These are phyloP conservation scores for Fusarium gaditjirri DNA, from an alignment of 2,329 filamentous ascomycete genomes.

Conservation along the genomic window DNA sequence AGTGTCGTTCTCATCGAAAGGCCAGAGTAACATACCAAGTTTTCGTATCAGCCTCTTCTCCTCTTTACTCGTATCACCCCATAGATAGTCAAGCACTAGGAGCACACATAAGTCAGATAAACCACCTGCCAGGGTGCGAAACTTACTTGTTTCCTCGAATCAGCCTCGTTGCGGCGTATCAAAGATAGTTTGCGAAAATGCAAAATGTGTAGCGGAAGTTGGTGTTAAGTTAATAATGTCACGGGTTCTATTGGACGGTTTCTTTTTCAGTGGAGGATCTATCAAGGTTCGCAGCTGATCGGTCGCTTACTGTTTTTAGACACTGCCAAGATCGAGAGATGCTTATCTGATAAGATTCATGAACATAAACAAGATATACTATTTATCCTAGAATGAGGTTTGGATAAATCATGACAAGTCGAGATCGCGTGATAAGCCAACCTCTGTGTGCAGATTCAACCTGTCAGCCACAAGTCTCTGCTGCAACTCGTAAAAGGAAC, in stretches of 20 bases:
- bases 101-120: too few relatives aligned
- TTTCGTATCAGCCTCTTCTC: slow-evolving; percentile 34
- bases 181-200: not conserved
- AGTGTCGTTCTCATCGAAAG: rapidly evolving
- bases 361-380: not conserved
- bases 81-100: slow-evolving; percentile 19
- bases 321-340: not conserved
- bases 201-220: not conserved
- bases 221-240: slow-evolving; percentile 24
- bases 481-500: too few relatives aligned
- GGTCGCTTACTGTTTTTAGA: not conserved
- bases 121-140: not conserved
- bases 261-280: not conserved
- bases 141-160: not conserved
- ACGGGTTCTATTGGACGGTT: slow-evolving; percentile 1
- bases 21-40: slow-evolving; percentile 1
- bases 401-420: rapidly evolving
- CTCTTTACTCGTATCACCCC: slow-evolving; percentile 30
- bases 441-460: too few relatives aligned
- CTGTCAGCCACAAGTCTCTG: too few relatives aligned
- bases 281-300: slow-evolving; percentile 13
- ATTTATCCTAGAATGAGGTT: not conserved
- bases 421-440: too few relatives aligned
- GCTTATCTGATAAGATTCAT: not conserved
- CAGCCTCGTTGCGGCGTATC: too few relatives aligned